Evolutionary conservation across 163 green algal genomes (phyloP), one percentile per base, ranked within the genome.

Genomic region (Volvox carteri): DNA sequence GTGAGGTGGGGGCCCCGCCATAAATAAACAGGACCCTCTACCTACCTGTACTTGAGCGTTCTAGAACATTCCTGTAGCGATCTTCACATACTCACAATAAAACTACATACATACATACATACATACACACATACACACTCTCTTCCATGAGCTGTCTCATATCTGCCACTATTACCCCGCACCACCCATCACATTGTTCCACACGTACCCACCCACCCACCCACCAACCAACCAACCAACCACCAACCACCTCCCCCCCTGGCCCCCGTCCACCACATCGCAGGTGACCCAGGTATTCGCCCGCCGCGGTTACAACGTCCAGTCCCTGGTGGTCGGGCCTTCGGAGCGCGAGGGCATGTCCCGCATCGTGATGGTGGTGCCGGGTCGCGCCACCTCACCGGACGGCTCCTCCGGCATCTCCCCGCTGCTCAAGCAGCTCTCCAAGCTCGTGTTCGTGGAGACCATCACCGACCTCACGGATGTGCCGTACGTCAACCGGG

Each of bases 291-390:
- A 96, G 46, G 96, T 99, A 50, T 96, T 99, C 90, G 95, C 98
- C 3, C 94, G 98, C 52, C 94, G 98, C 28, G 98, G 98, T 48
- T 99, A 99, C 96, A 99, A 99, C 92, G 93, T 99, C 46, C 97
- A 99, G 93, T 97, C 90, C 25, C 92, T 99, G 79, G 98, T 97
- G 67, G 98, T 99, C 92, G 98, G 98, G 30, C 96, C 95, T 48
- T 94, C 91, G 23, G 97, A 99, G 94, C 92, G 76, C 35, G 88
- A 94, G 56, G 97, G 97, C 42, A 87, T 96, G 72, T 98, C 93
- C n/a, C 94, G 98, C 79, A 99, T 99, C 93, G 98, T 94, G 56
- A 98, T 97, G 90, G 97, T 99, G 41, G 95, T 99, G 35, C 97
- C 97, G 1, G 98, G 96, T 23, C 93, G 91, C 0, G 52, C 83